Percentiles rank a stretch among this genome's conserved stretches.
Evolutionary conservation across 179 eudicot species (phyloP).

Genomic region (Monotropa hypopitys): DNA sequence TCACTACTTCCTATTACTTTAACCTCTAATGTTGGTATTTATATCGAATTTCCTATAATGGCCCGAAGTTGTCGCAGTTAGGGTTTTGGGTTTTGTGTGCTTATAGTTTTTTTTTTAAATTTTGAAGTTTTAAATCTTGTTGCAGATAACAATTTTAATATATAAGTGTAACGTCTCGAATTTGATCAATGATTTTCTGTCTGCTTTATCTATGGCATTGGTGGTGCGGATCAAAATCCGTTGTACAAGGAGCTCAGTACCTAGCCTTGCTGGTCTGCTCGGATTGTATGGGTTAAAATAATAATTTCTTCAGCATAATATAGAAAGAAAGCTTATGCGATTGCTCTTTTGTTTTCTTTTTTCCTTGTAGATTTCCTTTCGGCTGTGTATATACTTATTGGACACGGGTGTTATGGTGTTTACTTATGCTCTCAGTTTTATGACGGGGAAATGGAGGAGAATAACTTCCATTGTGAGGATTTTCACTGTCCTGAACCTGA

Average conservation of each 20-base stretch:
- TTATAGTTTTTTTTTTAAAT: neutral
- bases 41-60: neutral
- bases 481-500: no score
- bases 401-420: neutral
- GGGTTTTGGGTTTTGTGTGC: slow-evolving; percentile 1
- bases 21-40: neutral
- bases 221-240: no score
- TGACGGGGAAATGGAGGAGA: slow-evolving; percentile 6
- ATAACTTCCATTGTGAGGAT: neutral
- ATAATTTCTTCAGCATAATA: neutral
- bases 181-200: no score
- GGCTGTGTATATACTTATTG: neutral
- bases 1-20: neutral
- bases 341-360: neutral
- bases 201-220: no score
- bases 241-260: no score
- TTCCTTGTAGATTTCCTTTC: neutral
- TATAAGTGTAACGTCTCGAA: no score
- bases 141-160: neutral
- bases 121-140: neutral
- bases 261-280: no score
- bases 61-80: neutral
- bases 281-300: no score
- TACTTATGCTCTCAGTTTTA: neutral
- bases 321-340: neutral